Evolutionary conservation across 768 basidiomycete genomes (phyloP), one percentile per base, ranked within the genome.

Genomic region (Suillus brevipes): DNA sequence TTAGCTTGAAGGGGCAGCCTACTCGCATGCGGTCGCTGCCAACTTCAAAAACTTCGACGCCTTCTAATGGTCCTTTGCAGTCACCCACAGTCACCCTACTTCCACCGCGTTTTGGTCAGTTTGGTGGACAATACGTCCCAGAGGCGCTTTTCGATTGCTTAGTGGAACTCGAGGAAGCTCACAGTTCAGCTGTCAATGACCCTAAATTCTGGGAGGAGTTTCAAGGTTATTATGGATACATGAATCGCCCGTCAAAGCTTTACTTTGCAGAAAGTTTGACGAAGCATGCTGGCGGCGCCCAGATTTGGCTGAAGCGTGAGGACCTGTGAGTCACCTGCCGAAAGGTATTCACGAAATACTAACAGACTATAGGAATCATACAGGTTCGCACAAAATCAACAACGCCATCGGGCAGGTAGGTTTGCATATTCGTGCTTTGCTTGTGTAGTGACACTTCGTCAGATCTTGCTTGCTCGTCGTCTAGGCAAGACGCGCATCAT

Each of bases 331-430:
- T 75, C 28, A 58, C 65, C 47, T 61, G 25, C 59, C 25, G 23
- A 53, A 25, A 16, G 57, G 34, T 25, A 23, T 36, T 16, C 50
- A 6, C 34, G 10, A 28, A 53, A 62, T 7, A 31, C 55, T 77
- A 49, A 23, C 8, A 23, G n/a, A 50, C 16, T 60, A 40, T 64
- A 94, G 92, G 65, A 99, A 99, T 75, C 97, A 99, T 75, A 99
- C 97, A 0, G 97, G 97, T 18, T 98, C 96, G 12, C 97, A 99
- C 79, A 99, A 99, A 78, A 99, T 99, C 74, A 99, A 99, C 79
- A 99, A 99, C 75, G 97, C 97, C 28, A 90, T 99, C 65, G 97
- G 97, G 42, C 96, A 97, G 84, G 91, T 88, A 70, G 40, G 40
- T 13, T 31, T 59, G 28, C 28, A 31, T 67, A 81, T 72, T 36